A percentile compares a stretch with the other conserved stretches of the same genome.
These are phyloP conservation scores for Ophiostoma perfectum DNA, from an alignment of 2,329 filamentous ascomycete species.

Conservation along the genomic window DNA sequence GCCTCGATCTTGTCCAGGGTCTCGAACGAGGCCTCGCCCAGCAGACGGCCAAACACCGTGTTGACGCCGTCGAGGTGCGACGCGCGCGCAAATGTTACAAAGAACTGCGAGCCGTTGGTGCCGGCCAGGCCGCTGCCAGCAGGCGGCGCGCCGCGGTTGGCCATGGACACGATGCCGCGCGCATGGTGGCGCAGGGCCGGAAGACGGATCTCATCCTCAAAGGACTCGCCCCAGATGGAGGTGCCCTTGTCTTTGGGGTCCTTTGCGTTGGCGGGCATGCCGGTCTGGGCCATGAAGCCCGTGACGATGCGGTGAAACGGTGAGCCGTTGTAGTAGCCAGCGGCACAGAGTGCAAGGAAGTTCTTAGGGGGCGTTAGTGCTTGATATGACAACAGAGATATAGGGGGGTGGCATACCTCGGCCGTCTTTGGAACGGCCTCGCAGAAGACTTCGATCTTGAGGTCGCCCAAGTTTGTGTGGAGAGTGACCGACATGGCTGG, in stretches of 20 bases:
- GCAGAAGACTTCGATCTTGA: constrained; percentile 96
- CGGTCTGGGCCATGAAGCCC: constrained; percentile 74
- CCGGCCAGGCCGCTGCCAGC: constrained; percentile 39
- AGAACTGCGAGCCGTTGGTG: constrained; percentile 77
- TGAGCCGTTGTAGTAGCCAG: constrained; percentile 67
- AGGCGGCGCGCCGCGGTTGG: constrained; percentile 56
- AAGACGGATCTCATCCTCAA: constrained; percentile 71
- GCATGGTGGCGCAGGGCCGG: constrained; percentile 63
- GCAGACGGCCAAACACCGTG: constrained; percentile 73
- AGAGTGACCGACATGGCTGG: constrained; percentile 61
- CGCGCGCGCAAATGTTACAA: constrained; percentile 70
- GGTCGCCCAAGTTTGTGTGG: constrained; percentile 80
- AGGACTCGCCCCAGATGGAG: constrained; percentile 68
- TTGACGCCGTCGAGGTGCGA: constrained; percentile 79
- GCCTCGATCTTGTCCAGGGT: constrained; percentile 67
- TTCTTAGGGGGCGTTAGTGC: constrained; percentile 48
- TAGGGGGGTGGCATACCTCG: constrained; percentile 51
- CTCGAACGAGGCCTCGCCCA: constrained; percentile 57
- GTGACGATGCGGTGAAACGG: constrained; percentile 78
- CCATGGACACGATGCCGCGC: constrained; percentile 69
- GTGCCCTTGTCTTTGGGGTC: constrained; percentile 47
- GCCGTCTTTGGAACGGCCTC: constrained; percentile 89
- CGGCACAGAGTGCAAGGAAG: constrained; percentile 81
- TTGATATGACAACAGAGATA: not conserved
- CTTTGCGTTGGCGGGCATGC: constrained; percentile 48